Evolutionary conservation across 2,329 filamentous ascomycete species (phyloP).

Genomic region (Neopestalotiopsis sp.): DNA sequence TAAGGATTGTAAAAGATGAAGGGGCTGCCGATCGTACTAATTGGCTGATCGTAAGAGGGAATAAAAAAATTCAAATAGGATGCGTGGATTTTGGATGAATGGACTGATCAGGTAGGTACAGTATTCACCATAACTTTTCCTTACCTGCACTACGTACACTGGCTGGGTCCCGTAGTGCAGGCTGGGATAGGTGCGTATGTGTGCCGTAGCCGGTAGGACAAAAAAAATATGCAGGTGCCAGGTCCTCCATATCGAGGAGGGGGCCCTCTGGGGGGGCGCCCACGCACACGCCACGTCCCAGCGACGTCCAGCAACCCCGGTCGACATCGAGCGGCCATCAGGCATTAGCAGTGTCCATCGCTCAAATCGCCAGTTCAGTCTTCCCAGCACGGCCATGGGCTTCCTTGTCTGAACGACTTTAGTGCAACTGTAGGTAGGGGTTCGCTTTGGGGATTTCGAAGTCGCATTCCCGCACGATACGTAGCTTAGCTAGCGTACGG

Average conservation of each 20-base stretch:
- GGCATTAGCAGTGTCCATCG: slow-evolving; percentile 3
- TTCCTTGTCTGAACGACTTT: neutral
- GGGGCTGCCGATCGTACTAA: neutral
- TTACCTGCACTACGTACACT: neutral
- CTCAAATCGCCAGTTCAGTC: neutral
- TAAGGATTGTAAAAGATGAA: neutral
- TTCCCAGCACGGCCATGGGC: neutral
- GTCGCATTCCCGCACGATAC: neutral
- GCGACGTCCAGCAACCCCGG: neutral
- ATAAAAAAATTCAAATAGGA: neutral
- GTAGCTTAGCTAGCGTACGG: neutral
- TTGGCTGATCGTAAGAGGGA: neutral
- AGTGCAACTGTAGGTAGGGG: slow-evolving; percentile 3
- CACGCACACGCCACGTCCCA: neutral
- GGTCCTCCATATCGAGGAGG: neutral
- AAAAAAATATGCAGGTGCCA: slow-evolving; percentile 1
- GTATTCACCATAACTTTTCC: neutral
- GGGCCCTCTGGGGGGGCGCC: neutral
- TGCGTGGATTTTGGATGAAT: neutral
- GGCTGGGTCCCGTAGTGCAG: neutral
- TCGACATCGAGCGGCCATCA: slow-evolving; percentile 3
- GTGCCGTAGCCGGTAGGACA: neutral
- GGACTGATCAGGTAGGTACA: neutral
- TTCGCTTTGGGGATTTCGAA: neutral
- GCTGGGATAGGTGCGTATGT: neutral